Evolutionary conservation across 345 rosid species (phyloP).

Genomic region (Pseudoturritis turrita): DNA sequence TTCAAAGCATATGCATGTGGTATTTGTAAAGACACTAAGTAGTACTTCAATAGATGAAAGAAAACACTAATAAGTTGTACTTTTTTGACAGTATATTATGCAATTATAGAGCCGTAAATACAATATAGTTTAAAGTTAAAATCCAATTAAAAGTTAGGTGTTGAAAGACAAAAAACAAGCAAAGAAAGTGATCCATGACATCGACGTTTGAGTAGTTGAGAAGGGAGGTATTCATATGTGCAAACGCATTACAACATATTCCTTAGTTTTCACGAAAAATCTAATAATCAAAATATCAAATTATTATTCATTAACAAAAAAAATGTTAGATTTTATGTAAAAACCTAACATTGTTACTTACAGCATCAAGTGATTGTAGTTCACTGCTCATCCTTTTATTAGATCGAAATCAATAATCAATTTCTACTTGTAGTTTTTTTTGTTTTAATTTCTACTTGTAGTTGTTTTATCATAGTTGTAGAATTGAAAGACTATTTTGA

Average conservation of each 20-base stretch:
- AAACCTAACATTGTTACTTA: background rate
- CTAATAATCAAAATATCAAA: slow-evolving; percentile 1
- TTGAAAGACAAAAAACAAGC: slow-evolving; percentile 18
- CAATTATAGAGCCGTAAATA: slow-evolving; percentile 14
- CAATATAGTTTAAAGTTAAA: background rate
- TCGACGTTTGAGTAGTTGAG: slow-evolving; percentile 36
- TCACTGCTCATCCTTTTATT: background rate
- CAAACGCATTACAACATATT: slow-evolving; percentile 31
- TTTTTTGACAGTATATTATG: slow-evolving; percentile 2
- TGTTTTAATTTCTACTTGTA: too few species aligned
- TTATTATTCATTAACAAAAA: background rate
- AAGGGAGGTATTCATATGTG: slow-evolving; percentile 31
- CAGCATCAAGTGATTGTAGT: background rate
- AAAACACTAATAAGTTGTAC: background rate
- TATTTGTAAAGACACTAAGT: background rate
- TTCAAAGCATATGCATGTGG: slow-evolving; percentile 9
- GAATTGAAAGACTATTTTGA: background rate
- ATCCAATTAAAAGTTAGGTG: slow-evolving; percentile 31
- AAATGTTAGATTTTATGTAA: background rate
- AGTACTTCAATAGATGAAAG: background rate
- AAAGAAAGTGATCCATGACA: slow-evolving; percentile 26
- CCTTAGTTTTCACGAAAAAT: slow-evolving; percentile 32
- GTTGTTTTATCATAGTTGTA: background rate
- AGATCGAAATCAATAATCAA: background rate
- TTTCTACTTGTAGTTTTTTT: too few species aligned